Conservation (phyloP, 257 asterid genomes). For the Coffea canephora region DNA sequence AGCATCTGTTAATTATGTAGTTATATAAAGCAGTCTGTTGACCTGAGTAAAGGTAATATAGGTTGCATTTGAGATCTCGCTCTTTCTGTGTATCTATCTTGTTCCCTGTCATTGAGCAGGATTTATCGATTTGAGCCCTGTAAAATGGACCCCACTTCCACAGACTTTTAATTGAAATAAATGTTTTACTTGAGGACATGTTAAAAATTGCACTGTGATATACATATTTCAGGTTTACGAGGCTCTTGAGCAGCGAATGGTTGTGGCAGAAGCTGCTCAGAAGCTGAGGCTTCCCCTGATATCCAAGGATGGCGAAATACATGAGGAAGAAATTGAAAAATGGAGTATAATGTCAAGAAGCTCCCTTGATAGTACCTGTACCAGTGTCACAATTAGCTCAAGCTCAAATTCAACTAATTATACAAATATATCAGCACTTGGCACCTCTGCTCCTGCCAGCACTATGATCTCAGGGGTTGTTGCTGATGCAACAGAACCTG, state of each 20-base stretch:
- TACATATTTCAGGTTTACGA: slow-evolving; percentile 29
- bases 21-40: background rate
- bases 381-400: slow-evolving; percentile 67
- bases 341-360: slow-evolving; percentile 81
- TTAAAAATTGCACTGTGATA: background rate
- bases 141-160: too few species aligned
- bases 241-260: slow-evolving; percentile 40
- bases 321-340: slow-evolving; percentile 90
- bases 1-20: background rate
- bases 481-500: slow-evolving; percentile 77
- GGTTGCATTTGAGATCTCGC: too few species aligned
- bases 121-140: background rate
- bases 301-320: slow-evolving; percentile 89
- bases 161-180: background rate
- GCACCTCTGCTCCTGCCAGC: slow-evolving; percentile 39
- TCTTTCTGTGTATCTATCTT: too few species aligned
- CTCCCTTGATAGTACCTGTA: slow-evolving; percentile 82
- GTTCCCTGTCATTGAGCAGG: too few species aligned
- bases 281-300: slow-evolving; percentile 92
- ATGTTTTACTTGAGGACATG: background rate
- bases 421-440: slow-evolving; percentile 47
- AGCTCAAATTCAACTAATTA: slow-evolving; percentile 75
- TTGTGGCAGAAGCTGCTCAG: slow-evolving; percentile 83
- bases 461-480: slow-evolving; percentile 33
- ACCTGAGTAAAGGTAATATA: too few species aligned